phyloP scores from a whole-genome alignment of 441 rosid genomes.

The Brassica hybrid region DNA sequence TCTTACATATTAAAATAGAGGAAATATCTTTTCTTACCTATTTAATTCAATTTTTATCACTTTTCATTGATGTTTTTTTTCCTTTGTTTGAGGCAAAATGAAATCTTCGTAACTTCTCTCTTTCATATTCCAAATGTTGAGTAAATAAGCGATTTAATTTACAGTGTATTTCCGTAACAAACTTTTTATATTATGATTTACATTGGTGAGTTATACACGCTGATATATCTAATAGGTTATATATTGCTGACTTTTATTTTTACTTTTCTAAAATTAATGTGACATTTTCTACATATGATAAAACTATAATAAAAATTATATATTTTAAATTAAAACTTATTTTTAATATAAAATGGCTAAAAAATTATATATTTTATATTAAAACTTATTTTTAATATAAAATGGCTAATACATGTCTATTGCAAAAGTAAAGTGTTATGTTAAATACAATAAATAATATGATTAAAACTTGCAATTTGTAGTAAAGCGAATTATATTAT shows the following conservation, averaged over 20 bases:
- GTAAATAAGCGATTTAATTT: slow-evolving; percentile 40
- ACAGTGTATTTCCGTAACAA: background rate
- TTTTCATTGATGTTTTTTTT: background rate
- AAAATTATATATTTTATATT: too few relatives aligned
- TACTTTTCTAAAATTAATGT: background rate
- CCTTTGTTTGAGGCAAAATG: slow-evolving; percentile 38
- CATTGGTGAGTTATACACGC: slow-evolving; percentile 6
- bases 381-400: background rate
- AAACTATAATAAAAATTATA: background rate
- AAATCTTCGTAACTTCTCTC: slow-evolving; percentile 50
- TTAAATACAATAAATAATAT: too few relatives aligned
- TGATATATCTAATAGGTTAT: background rate
- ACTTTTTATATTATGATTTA: background rate
- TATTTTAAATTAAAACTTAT: too few relatives aligned
- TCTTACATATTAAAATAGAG: background rate
- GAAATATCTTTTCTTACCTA: slow-evolving; percentile 2
- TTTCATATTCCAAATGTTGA: background rate
- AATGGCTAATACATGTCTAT: background rate
- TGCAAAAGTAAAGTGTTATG: background rate
- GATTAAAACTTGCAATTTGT: background rate
- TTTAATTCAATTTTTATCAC: background rate
- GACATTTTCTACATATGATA: background rate
- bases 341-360: background rate
- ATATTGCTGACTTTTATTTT: background rate
- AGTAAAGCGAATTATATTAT: background rate